Conservation (phyloP, 345 rosid species). For the Leavenworthia alabamica region DNA sequence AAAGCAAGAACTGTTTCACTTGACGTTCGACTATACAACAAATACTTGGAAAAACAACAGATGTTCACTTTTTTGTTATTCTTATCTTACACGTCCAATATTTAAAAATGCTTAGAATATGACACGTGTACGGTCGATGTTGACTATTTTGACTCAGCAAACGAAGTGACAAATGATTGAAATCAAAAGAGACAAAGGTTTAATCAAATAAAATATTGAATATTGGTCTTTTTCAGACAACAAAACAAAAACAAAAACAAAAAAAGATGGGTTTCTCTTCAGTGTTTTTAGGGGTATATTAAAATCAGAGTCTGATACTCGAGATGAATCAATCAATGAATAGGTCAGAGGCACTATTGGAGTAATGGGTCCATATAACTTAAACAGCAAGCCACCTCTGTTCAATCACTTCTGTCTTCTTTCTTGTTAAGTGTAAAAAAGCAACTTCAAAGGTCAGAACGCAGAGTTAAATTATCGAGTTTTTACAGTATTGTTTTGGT, state of each 20-base stretch:
- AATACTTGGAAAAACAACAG: conserved; percentile 2
- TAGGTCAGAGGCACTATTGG: conserved; percentile 12
- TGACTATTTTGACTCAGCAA: conserved; percentile 10
- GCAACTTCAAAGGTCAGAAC: conserved; percentile 21
- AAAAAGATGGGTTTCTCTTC: conserved; percentile 5
- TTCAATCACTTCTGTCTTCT: conserved; percentile 13
- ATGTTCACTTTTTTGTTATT: conserved; percentile 15
- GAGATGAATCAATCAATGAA: neutral
- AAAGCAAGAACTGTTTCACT: conserved; percentile 24
- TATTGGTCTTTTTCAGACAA: neutral
- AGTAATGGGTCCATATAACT: conserved; percentile 28
- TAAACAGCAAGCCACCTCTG: conserved; percentile 23
- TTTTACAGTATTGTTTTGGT: conserved; percentile 9
- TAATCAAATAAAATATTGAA: neutral
- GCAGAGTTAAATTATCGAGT: neutral
- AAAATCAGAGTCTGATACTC: conserved; percentile 1
- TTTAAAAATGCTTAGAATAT: neutral
- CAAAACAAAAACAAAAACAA: neutral
- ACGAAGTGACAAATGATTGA: conserved; percentile 31
- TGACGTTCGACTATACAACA: conserved; percentile 10
- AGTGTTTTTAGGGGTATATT: neutral
- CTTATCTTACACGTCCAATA: neutral
- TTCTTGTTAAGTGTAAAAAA: conserved; percentile 23
- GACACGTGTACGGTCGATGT: conserved; percentile 21
- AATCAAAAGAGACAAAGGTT: conserved; percentile 25